These are phyloP conservation scores for Penicillium sp. DNA, from an alignment of 2,329 filamentous ascomycete species.

Conservation along the genomic window DNA sequence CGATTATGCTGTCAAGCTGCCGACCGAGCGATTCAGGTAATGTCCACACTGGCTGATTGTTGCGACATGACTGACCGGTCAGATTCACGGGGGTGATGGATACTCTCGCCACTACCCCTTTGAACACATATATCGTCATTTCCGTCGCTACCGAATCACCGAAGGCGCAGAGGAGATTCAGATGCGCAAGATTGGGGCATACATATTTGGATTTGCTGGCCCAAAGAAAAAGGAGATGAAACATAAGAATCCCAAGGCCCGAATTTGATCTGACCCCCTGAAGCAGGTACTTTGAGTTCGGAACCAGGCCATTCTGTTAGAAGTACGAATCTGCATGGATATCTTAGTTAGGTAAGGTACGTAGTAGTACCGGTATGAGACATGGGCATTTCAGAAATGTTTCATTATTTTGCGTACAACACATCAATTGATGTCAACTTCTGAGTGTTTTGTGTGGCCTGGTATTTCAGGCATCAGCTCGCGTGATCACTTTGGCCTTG, in stretches of 20 bases:
- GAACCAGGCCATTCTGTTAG: neutral
- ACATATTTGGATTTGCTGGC: slow-evolving; percentile 51
- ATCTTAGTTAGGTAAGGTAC: neutral
- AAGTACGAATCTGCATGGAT: neutral
- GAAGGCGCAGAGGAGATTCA: slow-evolving; percentile 65
- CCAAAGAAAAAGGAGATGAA: slow-evolving; percentile 14
- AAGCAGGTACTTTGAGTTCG: neutral
- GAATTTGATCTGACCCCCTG: slow-evolving; percentile 7
- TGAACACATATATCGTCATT: slow-evolving; percentile 65
- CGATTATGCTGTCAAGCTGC: slow-evolving; percentile 59
- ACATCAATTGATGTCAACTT: too few relatives aligned
- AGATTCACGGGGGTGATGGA: slow-evolving; percentile 57
- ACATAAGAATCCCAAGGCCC: slow-evolving; percentile 6
- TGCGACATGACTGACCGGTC: neutral
- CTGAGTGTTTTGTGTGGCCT: neutral
- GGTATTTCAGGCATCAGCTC: too few relatives aligned
- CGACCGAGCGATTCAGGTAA: slow-evolving; percentile 59
- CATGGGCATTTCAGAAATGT: neutral
- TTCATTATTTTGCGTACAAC: too few relatives aligned
- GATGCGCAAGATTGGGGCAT: slow-evolving; percentile 63
- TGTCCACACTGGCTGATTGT: neutral
- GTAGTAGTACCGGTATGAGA: neutral
- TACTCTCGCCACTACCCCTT: slow-evolving; percentile 60
- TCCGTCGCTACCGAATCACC: slow-evolving; percentile 61
- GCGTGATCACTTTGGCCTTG: neutral